These are phyloP conservation scores for Psilocybe tampanensis DNA, from an alignment of 768 basidiomycete species.

Conservation along the genomic window DNA sequence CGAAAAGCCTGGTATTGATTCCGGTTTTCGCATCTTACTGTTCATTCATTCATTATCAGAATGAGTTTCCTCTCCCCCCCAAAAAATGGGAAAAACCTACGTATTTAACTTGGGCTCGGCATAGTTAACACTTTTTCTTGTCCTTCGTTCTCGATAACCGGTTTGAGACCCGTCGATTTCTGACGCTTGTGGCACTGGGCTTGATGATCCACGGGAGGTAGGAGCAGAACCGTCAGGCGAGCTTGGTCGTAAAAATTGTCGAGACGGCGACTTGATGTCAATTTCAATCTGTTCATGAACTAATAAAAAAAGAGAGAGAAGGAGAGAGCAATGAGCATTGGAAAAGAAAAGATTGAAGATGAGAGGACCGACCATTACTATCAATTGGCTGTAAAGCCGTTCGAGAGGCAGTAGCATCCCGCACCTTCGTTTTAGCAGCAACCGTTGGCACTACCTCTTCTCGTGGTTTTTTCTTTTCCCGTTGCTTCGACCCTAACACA, in stretches of 20 bases:
- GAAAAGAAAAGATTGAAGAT: background rate
- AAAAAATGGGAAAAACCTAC: constrained; percentile 42
- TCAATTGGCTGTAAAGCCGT: constrained; percentile 45
- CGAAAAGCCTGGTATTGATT: constrained; percentile 43
- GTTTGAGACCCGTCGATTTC: constrained; percentile 24
- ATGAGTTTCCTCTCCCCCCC: background rate
- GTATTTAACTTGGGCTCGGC: constrained; percentile 89
- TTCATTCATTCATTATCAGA: constrained; percentile 2
- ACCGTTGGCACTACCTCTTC: constrained; percentile 34
- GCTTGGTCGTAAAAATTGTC: constrained; percentile 26
- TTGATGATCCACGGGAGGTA: constrained; percentile 53
- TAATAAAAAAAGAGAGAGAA: constrained; percentile 11
- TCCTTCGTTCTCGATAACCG: constrained; percentile 56
- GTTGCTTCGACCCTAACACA: background rate
- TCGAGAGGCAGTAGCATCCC: constrained; percentile 67
- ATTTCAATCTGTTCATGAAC: constrained; percentile 22
- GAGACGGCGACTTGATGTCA: constrained; percentile 12
- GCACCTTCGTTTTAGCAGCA: constrained; percentile 51
- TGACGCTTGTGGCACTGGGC: constrained; percentile 39
- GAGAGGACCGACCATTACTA: constrained; percentile 38
- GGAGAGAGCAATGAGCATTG: background rate
- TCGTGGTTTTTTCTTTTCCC: constrained; percentile 24
- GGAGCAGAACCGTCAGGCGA: constrained; percentile 29
- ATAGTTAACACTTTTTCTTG: constrained; percentile 83
- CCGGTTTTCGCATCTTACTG: constrained; percentile 91